Evolutionary conservation across 1,139 yeast species (phyloP).

Genomic region (Pichiaceae sp.): DNA sequence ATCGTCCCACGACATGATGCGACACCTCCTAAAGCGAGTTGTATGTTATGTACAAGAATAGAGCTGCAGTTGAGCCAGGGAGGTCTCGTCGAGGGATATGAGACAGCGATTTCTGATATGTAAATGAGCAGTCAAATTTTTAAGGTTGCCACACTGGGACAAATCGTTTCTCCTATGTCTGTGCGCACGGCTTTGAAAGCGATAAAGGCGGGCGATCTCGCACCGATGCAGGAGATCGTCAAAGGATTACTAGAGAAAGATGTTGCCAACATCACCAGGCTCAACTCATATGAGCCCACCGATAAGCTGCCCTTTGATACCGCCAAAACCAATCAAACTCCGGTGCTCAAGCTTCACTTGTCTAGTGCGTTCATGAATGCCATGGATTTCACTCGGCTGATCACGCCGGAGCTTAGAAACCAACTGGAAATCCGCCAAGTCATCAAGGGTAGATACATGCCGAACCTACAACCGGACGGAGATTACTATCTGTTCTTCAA

Average conservation of each 20-base stretch:
- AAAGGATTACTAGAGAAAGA: background rate
- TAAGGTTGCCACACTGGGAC: no score
- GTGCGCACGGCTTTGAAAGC: background rate
- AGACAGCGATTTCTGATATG: background rate
- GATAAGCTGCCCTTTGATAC: background rate
- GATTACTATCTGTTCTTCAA: slow-evolving; percentile 8
- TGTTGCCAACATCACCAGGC: background rate
- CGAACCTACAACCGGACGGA: slow-evolving; percentile 5
- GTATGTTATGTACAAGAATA: background rate
- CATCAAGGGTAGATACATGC: slow-evolving; percentile 6
- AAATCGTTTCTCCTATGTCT: no score
- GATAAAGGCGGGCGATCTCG: background rate
- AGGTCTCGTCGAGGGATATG: background rate
- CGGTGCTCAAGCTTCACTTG: background rate
- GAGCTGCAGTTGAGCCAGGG: background rate
- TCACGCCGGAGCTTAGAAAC: background rate
- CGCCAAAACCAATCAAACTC: background rate
- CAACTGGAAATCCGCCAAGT: slow-evolving; percentile 3
- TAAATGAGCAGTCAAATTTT: no score
- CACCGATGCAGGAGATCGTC: background rate
- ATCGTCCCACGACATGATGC: slow-evolving; percentile 2
- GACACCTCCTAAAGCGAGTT: background rate
- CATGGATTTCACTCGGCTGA: background rate
- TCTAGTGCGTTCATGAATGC: background rate
- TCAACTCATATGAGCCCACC: no score